These are phyloP conservation scores for Ustilago tritici DNA, from an alignment of 1,284 basidiomycete genomes.

Conservation along the genomic window DNA sequence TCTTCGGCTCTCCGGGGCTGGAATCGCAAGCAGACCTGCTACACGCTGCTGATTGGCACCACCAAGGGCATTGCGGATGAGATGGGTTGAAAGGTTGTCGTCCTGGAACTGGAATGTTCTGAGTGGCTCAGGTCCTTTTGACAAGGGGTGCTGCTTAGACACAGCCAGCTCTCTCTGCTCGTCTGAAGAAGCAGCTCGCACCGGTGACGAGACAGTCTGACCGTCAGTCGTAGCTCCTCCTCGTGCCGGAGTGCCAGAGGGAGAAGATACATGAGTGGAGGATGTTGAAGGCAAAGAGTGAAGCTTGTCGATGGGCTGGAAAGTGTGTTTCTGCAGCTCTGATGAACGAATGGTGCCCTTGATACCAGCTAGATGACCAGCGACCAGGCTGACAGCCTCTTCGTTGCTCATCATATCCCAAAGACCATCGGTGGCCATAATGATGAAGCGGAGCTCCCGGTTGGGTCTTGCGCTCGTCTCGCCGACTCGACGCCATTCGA, in stretches of 20 bases:
- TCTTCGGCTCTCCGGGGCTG: slow-evolving; percentile 78
- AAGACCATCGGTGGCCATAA: slow-evolving; percentile 91
- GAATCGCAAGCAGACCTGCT: slow-evolving; percentile 83
- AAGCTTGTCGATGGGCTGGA: slow-evolving; percentile 51
- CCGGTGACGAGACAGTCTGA: slow-evolving; percentile 66
- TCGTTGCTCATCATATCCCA: slow-evolving; percentile 96
- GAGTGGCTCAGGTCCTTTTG: slow-evolving; percentile 52
- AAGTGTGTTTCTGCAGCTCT: slow-evolving; percentile 58
- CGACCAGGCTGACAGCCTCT: slow-evolving; percentile 85
- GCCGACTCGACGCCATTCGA: slow-evolving; percentile 62
- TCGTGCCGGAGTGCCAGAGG: background rate
- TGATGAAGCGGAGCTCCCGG: slow-evolving; percentile 72
- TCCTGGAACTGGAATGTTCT: slow-evolving; percentile 73
- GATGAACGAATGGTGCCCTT: slow-evolving; percentile 60
- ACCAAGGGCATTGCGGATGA: slow-evolving; percentile 93
- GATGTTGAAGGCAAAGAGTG: slow-evolving; percentile 28
- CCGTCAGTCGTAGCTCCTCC: slow-evolving; percentile 73
- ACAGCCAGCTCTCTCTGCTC: slow-evolving; percentile 42
- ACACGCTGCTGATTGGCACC: slow-evolving; percentile 81
- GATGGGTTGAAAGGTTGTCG: slow-evolving; percentile 86
- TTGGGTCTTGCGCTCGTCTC: slow-evolving; percentile 36
- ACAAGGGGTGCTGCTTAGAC: slow-evolving; percentile 64
- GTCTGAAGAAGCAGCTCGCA: slow-evolving; percentile 33
- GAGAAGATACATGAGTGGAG: background rate
- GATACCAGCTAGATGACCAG: slow-evolving; percentile 65